Percentiles rank a stretch among this genome's conserved stretches.
phyloP scores from a whole-genome alignment of 345 rosid genomes.

The Nasturtium officinale region DNA sequence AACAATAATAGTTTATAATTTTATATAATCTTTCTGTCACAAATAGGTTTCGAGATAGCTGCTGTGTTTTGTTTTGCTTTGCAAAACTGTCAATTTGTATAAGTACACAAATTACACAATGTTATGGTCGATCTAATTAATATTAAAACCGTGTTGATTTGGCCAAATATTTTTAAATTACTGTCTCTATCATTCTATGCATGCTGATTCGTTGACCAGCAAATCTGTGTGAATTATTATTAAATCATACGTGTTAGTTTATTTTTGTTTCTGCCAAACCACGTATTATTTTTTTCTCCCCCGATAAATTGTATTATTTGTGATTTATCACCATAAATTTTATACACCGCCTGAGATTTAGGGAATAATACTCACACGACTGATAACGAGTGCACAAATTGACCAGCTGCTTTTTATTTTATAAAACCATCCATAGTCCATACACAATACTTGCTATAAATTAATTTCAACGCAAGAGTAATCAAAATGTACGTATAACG shows the following conservation, averaged over 20 bases:
- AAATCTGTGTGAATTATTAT: not conserved
- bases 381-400: too few species aligned
- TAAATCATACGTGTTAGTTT: not conserved
- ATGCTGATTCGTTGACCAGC: not conserved
- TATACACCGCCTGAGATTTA: not conserved
- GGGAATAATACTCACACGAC: not conserved
- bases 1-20: not conserved
- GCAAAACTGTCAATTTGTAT: not conserved
- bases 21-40: too few species aligned
- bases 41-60: not conserved
- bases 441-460: not conserved
- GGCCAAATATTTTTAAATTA: not conserved
- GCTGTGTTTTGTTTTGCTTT: too few species aligned
- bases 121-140: not conserved
- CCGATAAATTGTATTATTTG: too few species aligned
- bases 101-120: not conserved
- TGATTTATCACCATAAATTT: not conserved
- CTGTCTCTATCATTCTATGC: not conserved
- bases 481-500: conserved; percentile 32
- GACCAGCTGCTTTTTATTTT: conserved; percentile 1
- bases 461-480: not conserved
- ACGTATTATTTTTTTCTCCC: too few species aligned
- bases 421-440: not conserved
- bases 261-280: not conserved
- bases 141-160: not conserved